Base-by-base conservation (phyloP, 805 yeast species). In the Phaffomyces opuntiae region DNA sequence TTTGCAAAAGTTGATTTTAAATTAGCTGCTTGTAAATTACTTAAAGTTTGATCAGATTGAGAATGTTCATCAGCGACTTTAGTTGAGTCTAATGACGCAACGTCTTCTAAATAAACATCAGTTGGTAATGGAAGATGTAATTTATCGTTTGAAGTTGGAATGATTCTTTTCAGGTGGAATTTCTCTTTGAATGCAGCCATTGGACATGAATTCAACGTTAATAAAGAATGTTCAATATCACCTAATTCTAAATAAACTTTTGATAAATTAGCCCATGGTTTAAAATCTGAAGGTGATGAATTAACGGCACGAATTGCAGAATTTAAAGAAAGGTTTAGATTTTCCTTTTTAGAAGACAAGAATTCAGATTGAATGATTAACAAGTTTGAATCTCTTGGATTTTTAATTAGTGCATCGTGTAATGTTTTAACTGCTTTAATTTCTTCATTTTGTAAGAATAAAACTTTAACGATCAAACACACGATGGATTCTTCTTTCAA, bases 171-270 rank as follows among this genome's bases (percentile, higher is more conserved):
- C 54, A 83, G 70, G 21, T 73, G 69, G 59, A 70, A 84, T 50
- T 76, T 76, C 54, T 85, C 93, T 57, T 79, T 81, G 11, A 84
- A 77, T 1, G 68, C 55, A 44, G 81, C 81, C 88, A 86, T 83
- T 24, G 95, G 95, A 57, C 90, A 83, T 14, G 91, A 80, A 56
- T 86, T 86, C 52, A 86, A 69, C 1, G 89, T 77, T 46, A 84
- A 64, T 44, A 86, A 68, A 1, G 93, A 86, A 53, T 82, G 76
- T 59, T 84, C 90, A 59, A 78, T 77, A 61, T 83, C 82, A 26
- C 79, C 80, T 43, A 77, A 59, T 39, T 74, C 73, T 36, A 84
- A 77, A 61, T 85, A 84, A 1, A 78, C 75, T 53, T 73, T 73
- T 9, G 84, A 85, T 47, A 86, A 63, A 47, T 77, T 64, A 4